Percentiles rank a stretch among this genome's conserved stretches.
Conservation (phyloP, 176 grass and related monocot species). For the Melocanna baccifera region DNA sequence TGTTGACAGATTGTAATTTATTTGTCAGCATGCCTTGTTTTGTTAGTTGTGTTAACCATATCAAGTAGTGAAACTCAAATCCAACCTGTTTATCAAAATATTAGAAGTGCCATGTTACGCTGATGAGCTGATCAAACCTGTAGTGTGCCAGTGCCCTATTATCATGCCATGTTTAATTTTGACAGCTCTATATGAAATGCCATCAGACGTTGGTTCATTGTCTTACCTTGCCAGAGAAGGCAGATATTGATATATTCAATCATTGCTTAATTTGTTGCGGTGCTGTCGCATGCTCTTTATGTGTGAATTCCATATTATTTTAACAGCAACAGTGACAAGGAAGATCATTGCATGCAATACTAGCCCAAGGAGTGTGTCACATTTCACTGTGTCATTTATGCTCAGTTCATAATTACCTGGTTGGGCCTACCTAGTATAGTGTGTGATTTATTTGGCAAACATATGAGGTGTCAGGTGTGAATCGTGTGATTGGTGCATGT, state of each 20-base stretch:
- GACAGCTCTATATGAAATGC: conserved; percentile 12
- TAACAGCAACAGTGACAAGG: not conserved
- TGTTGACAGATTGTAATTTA: not conserved
- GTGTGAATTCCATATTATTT: not conserved
- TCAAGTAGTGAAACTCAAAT: not conserved
- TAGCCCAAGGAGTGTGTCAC: not conserved
- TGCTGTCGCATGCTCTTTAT: not conserved
- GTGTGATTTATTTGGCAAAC: not conserved
- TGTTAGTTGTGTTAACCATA: not conserved
- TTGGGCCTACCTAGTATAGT: not conserved
- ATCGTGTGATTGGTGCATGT: conserved; percentile 2
- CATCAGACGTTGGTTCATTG: not conserved
- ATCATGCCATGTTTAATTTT: not conserved
- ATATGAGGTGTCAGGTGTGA: not conserved
- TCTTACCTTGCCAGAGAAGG: not conserved
- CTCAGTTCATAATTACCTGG: not conserved
- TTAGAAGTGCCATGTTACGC: not conserved
- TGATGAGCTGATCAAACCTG: not conserved
- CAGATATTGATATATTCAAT: not conserved
- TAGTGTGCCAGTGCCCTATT: not conserved
- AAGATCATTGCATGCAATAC: not conserved
- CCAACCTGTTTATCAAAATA: not conserved
- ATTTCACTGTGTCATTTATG: not conserved
- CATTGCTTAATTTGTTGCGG: not conserved
- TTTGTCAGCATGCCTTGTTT: not conserved